Base-by-base conservation (phyloP, 208 protist species). In the Naegleria gruberi region DNA sequence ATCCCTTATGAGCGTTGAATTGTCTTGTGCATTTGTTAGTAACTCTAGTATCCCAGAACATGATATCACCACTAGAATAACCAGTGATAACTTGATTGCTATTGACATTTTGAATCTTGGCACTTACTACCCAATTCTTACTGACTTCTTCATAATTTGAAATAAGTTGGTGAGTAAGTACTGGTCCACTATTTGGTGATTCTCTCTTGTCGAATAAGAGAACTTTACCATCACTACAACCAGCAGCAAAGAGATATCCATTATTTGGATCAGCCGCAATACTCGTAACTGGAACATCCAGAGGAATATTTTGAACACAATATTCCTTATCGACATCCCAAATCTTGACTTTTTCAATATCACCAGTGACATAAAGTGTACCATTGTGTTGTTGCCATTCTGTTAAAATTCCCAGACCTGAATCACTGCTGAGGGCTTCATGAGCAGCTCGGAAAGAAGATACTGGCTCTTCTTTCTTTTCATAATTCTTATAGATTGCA, bases 301-400 rank as follows among this genome's bases (percentile, higher is more conserved):
- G 44, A 77, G 6, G 43, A 0, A 90, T 1, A 6, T 43, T 41
- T 46, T 81, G n/a, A n/a, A 90, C 40, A 17, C 57, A 90, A 1
- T 15, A 46, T 46, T 88, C 81, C 37, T 37, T 86, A 23, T 82
- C 65, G 0, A 90, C 40, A 51, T 90, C 89, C 89, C 89, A 90
- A 40, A 90, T 83, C 37, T 81, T 86, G 2, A 90, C 40, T 5
- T 81, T 43, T 51, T 41, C 40, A 45, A 90, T 44, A 45, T 86
- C 47, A 37, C 89, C 89, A 23, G 40, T 43, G 0, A 74, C 46
- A 73, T 26, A 73, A 10, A 90, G 44, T 44, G 34, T 41, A n/a
- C 51, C 51, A 26, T 55, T 51, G 7, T 42, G 51, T 65, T 90
- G 88, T 65, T 90, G 88, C 88, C 88, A 90, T 43, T 37, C 46